Evolutionary conservation across 495 filamentous ascomycete species (phyloP).

Genomic region (Thermochaetoides thermophila): DNA sequence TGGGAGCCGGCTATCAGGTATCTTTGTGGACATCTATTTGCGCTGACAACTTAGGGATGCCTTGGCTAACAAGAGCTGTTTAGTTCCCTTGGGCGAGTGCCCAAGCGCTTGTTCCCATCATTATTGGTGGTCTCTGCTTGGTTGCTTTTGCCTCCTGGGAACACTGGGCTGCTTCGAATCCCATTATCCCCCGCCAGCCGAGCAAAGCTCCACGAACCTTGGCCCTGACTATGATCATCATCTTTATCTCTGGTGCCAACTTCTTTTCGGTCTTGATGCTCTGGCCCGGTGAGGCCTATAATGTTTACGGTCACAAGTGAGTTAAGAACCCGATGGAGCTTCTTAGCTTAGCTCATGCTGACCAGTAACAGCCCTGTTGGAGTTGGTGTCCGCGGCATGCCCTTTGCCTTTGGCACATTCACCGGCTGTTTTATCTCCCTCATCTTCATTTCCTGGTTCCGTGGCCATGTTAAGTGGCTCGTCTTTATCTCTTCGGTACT

Average conservation of each 20-base stretch:
- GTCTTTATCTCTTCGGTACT: slow-evolving; percentile 45
- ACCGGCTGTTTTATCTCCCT: slow-evolving; percentile 48
- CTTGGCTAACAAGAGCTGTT: too few relatives aligned
- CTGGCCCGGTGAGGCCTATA: slow-evolving; percentile 62
- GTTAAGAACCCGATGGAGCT: too few relatives aligned
- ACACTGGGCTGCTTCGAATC: slow-evolving; percentile 42
- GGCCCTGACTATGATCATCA: slow-evolving; percentile 50
- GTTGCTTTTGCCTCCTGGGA: slow-evolving; percentile 48
- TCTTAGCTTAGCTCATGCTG: too few relatives aligned
- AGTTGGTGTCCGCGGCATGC: slow-evolving; percentile 52
- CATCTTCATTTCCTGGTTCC: slow-evolving; percentile 41
- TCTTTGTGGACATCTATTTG: too few relatives aligned
- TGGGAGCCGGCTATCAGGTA: slow-evolving; percentile 52
- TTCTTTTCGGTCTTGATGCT: slow-evolving; percentile 63
- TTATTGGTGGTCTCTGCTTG: slow-evolving; percentile 42
- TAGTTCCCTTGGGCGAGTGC: slow-evolving; percentile 24
- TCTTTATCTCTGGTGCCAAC: slow-evolving; percentile 58
- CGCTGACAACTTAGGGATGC: too few relatives aligned
- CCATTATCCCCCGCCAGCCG: slow-evolving; percentile 50
- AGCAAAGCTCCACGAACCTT: slow-evolving; percentile 50
- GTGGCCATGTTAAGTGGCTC: slow-evolving; percentile 48
- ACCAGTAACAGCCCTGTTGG: slow-evolving; percentile 30
- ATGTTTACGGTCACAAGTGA: slow-evolving; percentile 53
- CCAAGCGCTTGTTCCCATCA: slow-evolving; percentile 37
- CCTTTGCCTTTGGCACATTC: slow-evolving; percentile 50